Conservation (phyloP, 139 green algal genomes). For the Dunaliella sp. region DNA sequence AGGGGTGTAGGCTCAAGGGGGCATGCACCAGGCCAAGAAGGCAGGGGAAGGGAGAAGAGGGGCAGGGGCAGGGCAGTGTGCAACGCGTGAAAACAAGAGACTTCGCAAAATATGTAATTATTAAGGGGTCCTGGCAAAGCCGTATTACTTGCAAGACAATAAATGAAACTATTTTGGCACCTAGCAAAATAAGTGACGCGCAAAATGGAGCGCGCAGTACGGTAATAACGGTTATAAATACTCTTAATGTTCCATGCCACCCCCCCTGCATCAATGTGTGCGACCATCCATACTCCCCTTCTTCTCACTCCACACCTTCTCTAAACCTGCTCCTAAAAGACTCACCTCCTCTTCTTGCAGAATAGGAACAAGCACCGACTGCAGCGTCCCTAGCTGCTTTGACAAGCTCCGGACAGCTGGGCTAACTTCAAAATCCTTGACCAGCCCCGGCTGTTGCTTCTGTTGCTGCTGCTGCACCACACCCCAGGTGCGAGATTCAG, state of each 20-base stretch:
- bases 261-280: neutral
- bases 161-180: neutral
- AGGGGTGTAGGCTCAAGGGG: too few species aligned
- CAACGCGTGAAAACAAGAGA: too few species aligned
- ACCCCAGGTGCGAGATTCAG: conserved; percentile 48
- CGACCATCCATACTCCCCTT: neutral
- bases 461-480: neutral
- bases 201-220: neutral
- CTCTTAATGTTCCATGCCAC: neutral
- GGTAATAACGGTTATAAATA: neutral
- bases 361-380: conserved; percentile 71
- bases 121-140: too few species aligned
- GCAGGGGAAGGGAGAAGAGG: too few species aligned
- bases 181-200: neutral
- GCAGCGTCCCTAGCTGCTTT: conserved; percentile 57
- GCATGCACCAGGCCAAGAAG: too few species aligned
- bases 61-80: too few species aligned
- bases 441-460: conserved; percentile 13
- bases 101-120: too few species aligned
- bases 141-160: too few species aligned
- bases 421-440: neutral
- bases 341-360: conserved; percentile 65
- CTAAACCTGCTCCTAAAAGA: too few species aligned
- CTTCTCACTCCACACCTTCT: neutral
- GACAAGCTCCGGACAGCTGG: conserved; percentile 23